phyloP scores from a whole-genome alignment of 176 grass and related monocot genomes.

The Avena atlantica region DNA sequence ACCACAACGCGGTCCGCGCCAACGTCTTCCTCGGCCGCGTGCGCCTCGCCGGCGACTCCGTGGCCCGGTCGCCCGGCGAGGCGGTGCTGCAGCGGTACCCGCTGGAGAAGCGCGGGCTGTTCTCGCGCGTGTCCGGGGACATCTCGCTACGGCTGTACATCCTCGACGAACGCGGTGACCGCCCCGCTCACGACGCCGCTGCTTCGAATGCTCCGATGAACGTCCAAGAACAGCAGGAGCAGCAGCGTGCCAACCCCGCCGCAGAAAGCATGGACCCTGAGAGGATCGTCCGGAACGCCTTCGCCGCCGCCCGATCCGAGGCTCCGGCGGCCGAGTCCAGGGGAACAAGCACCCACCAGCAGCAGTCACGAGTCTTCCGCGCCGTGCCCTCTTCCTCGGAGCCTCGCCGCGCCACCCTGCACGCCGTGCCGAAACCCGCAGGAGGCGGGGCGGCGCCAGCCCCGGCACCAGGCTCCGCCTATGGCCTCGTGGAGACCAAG shows the following conservation, averaged over 20 bases:
- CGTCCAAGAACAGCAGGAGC: not conserved
- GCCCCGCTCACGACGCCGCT: too few relatives aligned
- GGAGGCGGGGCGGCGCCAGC: not conserved
- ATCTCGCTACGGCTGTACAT: conserved; percentile 48
- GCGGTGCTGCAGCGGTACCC: conserved; percentile 66
- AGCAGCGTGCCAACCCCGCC: conserved; percentile 15
- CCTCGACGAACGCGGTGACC: not conserved
- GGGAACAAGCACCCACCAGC: conserved; percentile 8
- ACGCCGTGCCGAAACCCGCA: conserved; percentile 42
- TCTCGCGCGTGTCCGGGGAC: conserved; percentile 80
- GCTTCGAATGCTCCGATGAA: not conserved
- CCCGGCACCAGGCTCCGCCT: not conserved
- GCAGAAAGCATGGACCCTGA: not conserved
- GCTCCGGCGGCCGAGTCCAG: not conserved
- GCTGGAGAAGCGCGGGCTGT: conserved; percentile 75
- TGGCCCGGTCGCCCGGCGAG: conserved; percentile 34
- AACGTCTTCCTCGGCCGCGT: conserved; percentile 73
- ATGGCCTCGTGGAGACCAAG: conserved; percentile 48
- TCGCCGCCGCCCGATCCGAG: not conserved
- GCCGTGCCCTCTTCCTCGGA: conserved; percentile 21
- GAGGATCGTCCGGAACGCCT: conserved; percentile 26
- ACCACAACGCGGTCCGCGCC: conserved; percentile 34
- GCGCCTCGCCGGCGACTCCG: conserved; percentile 59
- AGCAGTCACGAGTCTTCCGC: conserved; percentile 38
- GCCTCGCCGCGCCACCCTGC: conserved; percentile 17